A percentile compares a stretch with the other conserved stretches of the same genome.
These are phyloP conservation scores for Pseudogymnoascus sp. DNA, from an alignment of 2,329 filamentous ascomycete species.

Conservation along the genomic window DNA sequence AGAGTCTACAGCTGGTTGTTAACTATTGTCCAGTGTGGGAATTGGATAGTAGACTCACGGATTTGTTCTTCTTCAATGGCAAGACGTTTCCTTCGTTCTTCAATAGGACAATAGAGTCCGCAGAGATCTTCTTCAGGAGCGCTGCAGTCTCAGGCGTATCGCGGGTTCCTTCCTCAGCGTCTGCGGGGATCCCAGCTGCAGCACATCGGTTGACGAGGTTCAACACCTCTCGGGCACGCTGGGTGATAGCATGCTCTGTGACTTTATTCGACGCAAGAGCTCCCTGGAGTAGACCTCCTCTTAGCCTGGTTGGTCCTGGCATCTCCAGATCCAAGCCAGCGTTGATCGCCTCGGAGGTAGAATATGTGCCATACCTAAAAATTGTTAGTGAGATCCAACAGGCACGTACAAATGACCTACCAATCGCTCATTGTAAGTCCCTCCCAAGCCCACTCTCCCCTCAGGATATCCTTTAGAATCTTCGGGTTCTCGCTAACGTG, in stretches of 20 bases:
- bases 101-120: slow-evolving; percentile 53
- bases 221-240: slow-evolving; percentile 9
- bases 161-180: slow-evolving; percentile 12
- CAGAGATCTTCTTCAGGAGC: slow-evolving; percentile 46
- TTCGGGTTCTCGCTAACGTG: slow-evolving; percentile 47
- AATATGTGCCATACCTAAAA: slow-evolving; percentile 20
- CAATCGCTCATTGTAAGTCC: slow-evolving; percentile 54
- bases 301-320: slow-evolving; percentile 31
- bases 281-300: slow-evolving; percentile 12
- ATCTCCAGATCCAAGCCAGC: slow-evolving; percentile 32
- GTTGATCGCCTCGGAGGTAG: slow-evolving; percentile 21
- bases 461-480: slow-evolving; percentile 42
- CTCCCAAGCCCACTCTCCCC: slow-evolving; percentile 50
- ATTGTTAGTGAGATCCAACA: background rate
- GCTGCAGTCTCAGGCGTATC: slow-evolving; percentile 20
- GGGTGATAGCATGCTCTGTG: slow-evolving; percentile 8
- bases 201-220: slow-evolving; percentile 8
- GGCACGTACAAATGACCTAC: slow-evolving; percentile 25
- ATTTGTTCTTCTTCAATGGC: slow-evolving; percentile 32
- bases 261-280: slow-evolving; percentile 8
- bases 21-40: background rate
- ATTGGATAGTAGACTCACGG: background rate
- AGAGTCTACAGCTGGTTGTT: slow-evolving; percentile 33
- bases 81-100: slow-evolving; percentile 50
- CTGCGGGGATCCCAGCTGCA: background rate